phyloP scores from a whole-genome alignment of 1,284 basidiomycete genomes.

The Heterobasidion occidentale region DNA sequence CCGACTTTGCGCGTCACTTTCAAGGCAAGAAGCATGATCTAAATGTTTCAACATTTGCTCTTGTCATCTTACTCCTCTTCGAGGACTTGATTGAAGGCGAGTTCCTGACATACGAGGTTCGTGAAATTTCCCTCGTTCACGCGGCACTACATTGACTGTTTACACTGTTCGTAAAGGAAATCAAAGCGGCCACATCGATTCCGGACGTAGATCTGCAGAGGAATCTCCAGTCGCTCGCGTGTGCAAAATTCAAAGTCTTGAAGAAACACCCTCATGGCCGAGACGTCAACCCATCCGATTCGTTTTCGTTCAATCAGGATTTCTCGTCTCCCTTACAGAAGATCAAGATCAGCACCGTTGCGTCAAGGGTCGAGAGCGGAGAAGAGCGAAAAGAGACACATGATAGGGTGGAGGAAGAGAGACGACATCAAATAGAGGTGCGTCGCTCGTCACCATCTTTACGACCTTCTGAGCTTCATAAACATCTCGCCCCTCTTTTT shows the following conservation, averaged over 20 bases:
- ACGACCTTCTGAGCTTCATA: neutral
- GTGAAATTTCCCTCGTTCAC: slow-evolving; percentile 13
- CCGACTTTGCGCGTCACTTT: slow-evolving; percentile 85
- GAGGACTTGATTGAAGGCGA: slow-evolving; percentile 66
- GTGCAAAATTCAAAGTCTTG: slow-evolving; percentile 92
- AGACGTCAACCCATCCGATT: slow-evolving; percentile 71
- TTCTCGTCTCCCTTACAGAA: slow-evolving; percentile 81
- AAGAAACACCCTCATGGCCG: slow-evolving; percentile 87
- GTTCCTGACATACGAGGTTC: slow-evolving; percentile 65
- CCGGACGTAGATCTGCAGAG: slow-evolving; percentile 78
- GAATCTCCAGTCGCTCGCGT: slow-evolving; percentile 92
- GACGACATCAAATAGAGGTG: slow-evolving; percentile 87
- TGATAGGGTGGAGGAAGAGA: slow-evolving; percentile 88
- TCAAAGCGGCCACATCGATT: slow-evolving; percentile 67
- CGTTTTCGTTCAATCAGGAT: slow-evolving; percentile 83
- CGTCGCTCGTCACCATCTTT: slow-evolving; percentile 15
- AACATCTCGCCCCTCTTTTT: neutral
- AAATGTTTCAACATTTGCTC: slow-evolving; percentile 87
- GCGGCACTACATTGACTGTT: neutral
- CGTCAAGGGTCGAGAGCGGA: slow-evolving; percentile 77
- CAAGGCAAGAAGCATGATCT: slow-evolving; percentile 80
- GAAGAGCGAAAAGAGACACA: slow-evolving; percentile 91
- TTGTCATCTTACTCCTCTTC: slow-evolving; percentile 88
- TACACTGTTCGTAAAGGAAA: slow-evolving; percentile 38
- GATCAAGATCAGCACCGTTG: slow-evolving; percentile 93